Evolutionary conservation across 2,329 filamentous ascomycete genomes (phyloP).

Genomic region (Colletotrichum coccodes): DNA sequence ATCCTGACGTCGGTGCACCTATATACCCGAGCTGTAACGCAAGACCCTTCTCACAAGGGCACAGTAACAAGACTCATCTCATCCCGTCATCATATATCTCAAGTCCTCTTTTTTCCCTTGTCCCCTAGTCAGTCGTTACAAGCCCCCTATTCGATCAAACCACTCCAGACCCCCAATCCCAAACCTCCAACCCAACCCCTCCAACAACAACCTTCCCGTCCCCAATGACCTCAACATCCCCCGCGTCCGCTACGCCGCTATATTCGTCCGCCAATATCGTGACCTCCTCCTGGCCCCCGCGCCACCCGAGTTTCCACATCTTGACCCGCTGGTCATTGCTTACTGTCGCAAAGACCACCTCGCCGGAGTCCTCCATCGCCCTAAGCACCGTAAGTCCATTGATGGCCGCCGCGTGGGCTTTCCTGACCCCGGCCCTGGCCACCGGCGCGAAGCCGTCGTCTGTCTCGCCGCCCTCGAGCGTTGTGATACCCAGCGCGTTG

Average conservation of each 20-base stretch:
- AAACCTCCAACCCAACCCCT: constrained; percentile 59
- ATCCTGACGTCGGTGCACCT: too few relatives aligned
- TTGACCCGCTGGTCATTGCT: constrained; percentile 73
- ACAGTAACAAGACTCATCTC: too few relatives aligned
- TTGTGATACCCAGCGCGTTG: constrained; percentile 76
- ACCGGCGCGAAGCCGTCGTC: constrained; percentile 30
- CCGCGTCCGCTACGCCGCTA: constrained; percentile 70
- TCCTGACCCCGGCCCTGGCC: constrained; percentile 50
- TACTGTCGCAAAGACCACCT: constrained; percentile 48
- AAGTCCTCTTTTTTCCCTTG: neutral
- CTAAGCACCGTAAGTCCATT: constrained; percentile 62
- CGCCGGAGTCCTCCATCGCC: constrained; percentile 20
- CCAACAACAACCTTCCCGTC: constrained; percentile 48
- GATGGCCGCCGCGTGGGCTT: constrained; percentile 78
- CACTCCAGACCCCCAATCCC: constrained; percentile 39
- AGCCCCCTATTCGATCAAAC: neutral
- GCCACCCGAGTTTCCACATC: constrained; percentile 55
- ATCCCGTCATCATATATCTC: neutral
- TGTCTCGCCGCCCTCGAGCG: constrained; percentile 42
- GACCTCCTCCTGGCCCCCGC: constrained; percentile 38
- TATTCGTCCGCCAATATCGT: constrained; percentile 60
- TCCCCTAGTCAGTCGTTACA: neutral
- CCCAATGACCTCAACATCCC: constrained; percentile 56
- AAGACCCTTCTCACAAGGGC: too few relatives aligned
- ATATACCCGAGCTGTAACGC: too few relatives aligned